Evolutionary conservation across 164 flowering plant genomes (phyloP), one percentile per base, ranked within the genome.

Genomic region (Dillenia suffruticosa): DNA sequence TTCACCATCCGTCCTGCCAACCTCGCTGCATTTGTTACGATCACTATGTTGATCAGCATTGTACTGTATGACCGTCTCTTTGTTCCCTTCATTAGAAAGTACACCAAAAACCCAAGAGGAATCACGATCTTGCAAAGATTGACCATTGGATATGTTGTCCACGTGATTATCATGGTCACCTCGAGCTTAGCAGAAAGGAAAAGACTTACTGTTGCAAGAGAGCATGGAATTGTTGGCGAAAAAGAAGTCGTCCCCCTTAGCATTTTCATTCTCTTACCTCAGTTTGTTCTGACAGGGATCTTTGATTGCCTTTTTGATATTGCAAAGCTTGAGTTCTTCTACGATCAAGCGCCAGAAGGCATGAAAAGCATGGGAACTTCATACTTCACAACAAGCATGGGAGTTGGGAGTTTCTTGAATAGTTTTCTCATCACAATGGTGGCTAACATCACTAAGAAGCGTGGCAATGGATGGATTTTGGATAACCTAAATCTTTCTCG

Each of bases 331-430:
- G 91, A 86, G 59, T 84, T 83, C 54, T 86, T 86, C 77, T 86
- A 84, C 51, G 87, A 84, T 52, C 87, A 86, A 58, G 91, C 91
- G 10, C 91, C 88, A 1, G 74, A 69, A 51, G 80, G 80, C 12
- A 84, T 86, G 92, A 86, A 84, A 60, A 84, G 84, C 64, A 67
- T 86, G 3, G 89, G 89, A 3, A 77, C 89, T 5, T 76, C 87
- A 2, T 84, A 86, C 51, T 82, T 68, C 69, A 76, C 84, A 0
- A 82, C 56, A 9, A 77, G 82, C 54, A 2, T 83, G 26, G 85
- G 81, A 40, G 57, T 81, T 59, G 91, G 91, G n/a, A 52, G 70
- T 61, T 86, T 82, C 57, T 68, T 86, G 4, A 82, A 85, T 40
- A 78, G 80, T 51, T 75, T 83, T 56, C 24, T 86, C 14, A 68